Evolutionary conservation across 352 stramenopile species (phyloP), one percentile per base, ranked within the genome.

Genomic region (Globisporangium polare): DNA sequence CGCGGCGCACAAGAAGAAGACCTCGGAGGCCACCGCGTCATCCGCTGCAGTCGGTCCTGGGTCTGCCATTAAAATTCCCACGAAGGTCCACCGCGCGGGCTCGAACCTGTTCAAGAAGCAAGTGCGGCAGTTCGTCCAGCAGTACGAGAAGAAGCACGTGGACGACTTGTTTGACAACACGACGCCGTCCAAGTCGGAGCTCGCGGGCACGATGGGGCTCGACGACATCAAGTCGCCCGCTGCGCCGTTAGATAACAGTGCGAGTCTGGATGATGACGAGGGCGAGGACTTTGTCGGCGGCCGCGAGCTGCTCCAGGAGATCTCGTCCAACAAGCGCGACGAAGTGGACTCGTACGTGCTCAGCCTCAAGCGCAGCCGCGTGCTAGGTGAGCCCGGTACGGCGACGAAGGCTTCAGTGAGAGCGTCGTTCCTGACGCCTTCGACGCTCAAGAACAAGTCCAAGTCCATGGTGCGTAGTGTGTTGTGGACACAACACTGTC

Each of bases 101-200:
- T 88, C 81, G 20, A 92, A 91, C 42, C 72, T 82, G 52, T 92
- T 90, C 60, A 92, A 92, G 65, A 90, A 92, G 50, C 83, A 92
- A 81, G 83, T 92, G 49, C 83, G 83, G 33, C 65, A 89, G 52
- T 92, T 92, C 57, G 78, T 92, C n/a, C 50, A 56, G 12, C 47
- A 91, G 67, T 87, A 89, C 58, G 83, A 92, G 60, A 79, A 90
- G 47, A 88, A 88, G 62, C 73, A 90, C 52, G 69, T 77, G 20
- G 83, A 92, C 50, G 83, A 92, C 49, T 58, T 90, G 24, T 92
- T 90, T 54, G 69, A 74, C 8, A 68, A 69, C 15, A 33, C 64
- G 15, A 88, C 80, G 2, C 80, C 80, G 43, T 83, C 80, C 1
- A 84, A 81, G 31, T 54, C 41, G 3, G 65, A 59, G 47, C 46